Evolutionary conservation across 2,329 filamentous ascomycete species (phyloP), one percentile per base, ranked within the genome.

Genomic region (Pseudogymnoascus sp.): DNA sequence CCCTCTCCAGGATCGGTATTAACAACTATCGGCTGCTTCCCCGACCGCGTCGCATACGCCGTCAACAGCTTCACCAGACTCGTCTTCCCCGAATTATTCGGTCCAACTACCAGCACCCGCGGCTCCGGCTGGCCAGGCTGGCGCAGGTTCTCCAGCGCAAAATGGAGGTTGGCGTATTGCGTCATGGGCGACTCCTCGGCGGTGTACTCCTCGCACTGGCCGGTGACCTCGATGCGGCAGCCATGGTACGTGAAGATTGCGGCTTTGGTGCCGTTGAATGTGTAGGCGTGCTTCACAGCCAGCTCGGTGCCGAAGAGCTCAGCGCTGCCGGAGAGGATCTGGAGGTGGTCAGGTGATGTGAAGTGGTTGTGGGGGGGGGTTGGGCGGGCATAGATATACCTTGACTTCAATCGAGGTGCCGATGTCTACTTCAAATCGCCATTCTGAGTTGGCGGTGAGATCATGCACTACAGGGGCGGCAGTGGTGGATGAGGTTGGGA

Each of bases 241-340:
- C 95, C 93, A 72, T 93, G 86, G 88, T 91, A 96, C 61, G 93
- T 96, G 75, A 90, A 90, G 71, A 99, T 88, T 66, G 93, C 93
- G 64, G 90, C 89, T 78, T 96, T 96, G 69, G 84, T 84, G 63
- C 91, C 90, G 54, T 84, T 83, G 75, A 99, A 93, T 34, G 82
- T 87, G 78, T 97, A 97, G 8, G 84, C 82, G 61, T 89, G 88
- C 64, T 88, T 89, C 8, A 85, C 82, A 10, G 92, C 92, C 47
- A 99, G 88, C 77, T 99, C 95, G 63, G 93, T 93, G 73, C 95
- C 95, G 73, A 97, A 96, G 72, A 96, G 86, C 76, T 99, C 95
- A 60, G 93, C 95, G 1, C 88, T 91, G 66, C 95, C 95, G 36
- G 83, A 85, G 63, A 91, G 77, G 26, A 97, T 80, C 78, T 92